Evolutionary conservation across 169 alveolate species (phyloP), one percentile per base, ranked within the genome.

Genomic region (Eimeria acervulina): DNA sequence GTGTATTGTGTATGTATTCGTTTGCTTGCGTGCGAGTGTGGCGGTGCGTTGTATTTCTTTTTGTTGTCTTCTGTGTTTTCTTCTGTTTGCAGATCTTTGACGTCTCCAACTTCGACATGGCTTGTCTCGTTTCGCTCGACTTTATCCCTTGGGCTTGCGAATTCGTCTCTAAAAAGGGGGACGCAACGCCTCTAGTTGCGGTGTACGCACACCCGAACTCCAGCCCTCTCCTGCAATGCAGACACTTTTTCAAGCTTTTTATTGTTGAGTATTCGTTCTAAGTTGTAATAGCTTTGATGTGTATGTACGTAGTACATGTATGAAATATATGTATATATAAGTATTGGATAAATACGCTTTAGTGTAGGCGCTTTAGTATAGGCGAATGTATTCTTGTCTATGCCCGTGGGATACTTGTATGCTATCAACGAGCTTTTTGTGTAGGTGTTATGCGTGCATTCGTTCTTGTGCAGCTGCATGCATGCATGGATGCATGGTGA

Each of bases 71-170:
- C 8, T 17, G 52, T 52, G 78, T 84, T 28, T 84, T 1, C 55
- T 6, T 63, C 23, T 68, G 15, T 26, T 21, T 80, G 21, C 52
- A 83, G 91, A 52, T 83, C 21, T 96, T 91, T 28, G 96, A 95
- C 84, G 96, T 95, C 8, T 31, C 74, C 1, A 94, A 88, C 76
- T 93, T 94, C 55, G 97, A 96, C 84, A 95, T 96, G 97, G 88
- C 92, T 21, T 94, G 97, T 88, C 93, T 96, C 80, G 94, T 95
- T 76, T 95, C 93, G 93, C 96, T 96, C 59, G 52, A 47, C 88
- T 95, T 98, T 89, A 92, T 78, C 52, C 99, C 99, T 10, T 95
- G 97, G 52, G 95, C 97, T 59, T 95, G 97, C 95, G 98, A 96
- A 74, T 97, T 98, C 84, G 97, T 97, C 51, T 96, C 95, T 72